phyloP scores from a whole-genome alignment of 2,329 filamentous ascomycete species.

The Botryotinia convoluta region DNA sequence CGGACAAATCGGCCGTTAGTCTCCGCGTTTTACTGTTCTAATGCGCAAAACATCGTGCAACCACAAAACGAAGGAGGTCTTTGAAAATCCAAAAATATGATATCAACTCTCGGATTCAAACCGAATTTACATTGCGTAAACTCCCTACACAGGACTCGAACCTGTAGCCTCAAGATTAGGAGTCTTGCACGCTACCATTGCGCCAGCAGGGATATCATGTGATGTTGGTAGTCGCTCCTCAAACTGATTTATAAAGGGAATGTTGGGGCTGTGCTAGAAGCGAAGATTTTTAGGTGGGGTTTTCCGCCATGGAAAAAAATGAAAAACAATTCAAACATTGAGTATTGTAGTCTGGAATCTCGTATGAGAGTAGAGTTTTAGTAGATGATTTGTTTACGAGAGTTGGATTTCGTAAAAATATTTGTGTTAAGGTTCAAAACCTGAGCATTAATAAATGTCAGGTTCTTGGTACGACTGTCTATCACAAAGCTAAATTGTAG shows the following conservation, averaged over 20 bases:
- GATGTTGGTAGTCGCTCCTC: accelerated
- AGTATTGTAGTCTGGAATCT: neutral
- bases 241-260: neutral
- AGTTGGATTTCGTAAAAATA: neutral
- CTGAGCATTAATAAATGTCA: neutral
- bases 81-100: neutral
- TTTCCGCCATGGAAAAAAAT: neutral
- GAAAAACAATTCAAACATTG: neutral
- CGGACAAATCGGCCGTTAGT: neutral
- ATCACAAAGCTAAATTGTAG: neutral
- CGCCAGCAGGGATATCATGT: slow-evolving; percentile 17
- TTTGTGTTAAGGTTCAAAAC: neutral
- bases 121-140: neutral
- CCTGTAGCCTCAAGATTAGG: slow-evolving; percentile 18
- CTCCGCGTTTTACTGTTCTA: neutral
- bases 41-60: neutral
- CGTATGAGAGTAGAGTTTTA: too few relatives aligned
- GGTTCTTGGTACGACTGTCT: neutral
- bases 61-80: too few relatives aligned
- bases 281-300: neutral
- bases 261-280: neutral
- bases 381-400: neutral
- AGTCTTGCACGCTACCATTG: slow-evolving; percentile 18
- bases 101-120: neutral
- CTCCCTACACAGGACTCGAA: slow-evolving; percentile 18